Base-by-base conservation (phyloP, 208 protist species). In the Leptomonas seymouri region DNA sequence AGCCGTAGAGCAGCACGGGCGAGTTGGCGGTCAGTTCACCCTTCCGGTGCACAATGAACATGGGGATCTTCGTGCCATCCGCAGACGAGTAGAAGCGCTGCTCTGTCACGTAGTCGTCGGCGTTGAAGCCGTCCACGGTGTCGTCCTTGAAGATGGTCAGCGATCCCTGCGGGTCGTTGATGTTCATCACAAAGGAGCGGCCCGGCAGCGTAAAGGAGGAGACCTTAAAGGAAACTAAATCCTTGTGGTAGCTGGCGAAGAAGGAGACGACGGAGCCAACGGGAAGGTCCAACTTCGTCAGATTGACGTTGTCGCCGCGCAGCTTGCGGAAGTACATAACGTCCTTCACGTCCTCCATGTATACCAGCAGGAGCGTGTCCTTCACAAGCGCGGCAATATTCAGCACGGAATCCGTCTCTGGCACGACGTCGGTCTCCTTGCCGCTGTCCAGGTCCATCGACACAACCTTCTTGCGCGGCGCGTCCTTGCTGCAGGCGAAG, bases 341-440 rank as follows among this genome's bases (percentile, higher is more conserved):
- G 62, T 97, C 82, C 84, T 97, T 97, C n/a, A 98, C 96, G 75
- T 99, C 93, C 73, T 97, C 88, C 1, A 98, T 67, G 72, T 97
- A 98, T 3, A 79, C 66, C 1, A 97, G 67, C 44, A 98, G 45
- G 49, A 98, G 80, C 27, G 88, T 89, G 68, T 97, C 71, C 39
- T 86, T 67, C 21, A 90, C 83, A 20, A 89, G 68, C 11, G 30
- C 31, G 21, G 74, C 87, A 16, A 82, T 69, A 54, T 79, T 84
- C 30, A 98, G 66, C 25, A 97, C 76, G 2, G 95, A 86, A 18
- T 77, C 39, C 58, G 72, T 54, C 62, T 98, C 82, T 31, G 76
- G 31, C 25, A 98, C 80, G 6, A 98, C 6, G 15, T 89, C 89
- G 14, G 44, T 68, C 74, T 76, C 86, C 15, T 75, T 63, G 16